A percentile compares a stretch with the other conserved stretches of the same genome.
Evolutionary conservation across 202 grass and related monocot genomes (phyloP).

Genomic region (Setaria viridis): DNA sequence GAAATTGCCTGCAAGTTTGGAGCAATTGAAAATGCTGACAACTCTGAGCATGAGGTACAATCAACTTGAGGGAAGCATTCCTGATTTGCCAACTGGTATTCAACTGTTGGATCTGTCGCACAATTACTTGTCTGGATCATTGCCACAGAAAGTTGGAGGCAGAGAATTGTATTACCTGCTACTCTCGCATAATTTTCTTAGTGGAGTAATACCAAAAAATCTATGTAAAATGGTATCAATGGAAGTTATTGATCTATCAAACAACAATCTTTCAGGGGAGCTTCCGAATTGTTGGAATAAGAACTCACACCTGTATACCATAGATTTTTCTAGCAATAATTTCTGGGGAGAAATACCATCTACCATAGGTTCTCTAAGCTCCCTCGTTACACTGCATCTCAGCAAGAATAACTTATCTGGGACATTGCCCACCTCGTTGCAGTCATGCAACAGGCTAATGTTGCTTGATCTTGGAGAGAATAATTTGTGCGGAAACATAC

Average conservation of each 20-base stretch:
- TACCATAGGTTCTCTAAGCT: slow-evolving; percentile 18
- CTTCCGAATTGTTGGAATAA: slow-evolving; percentile 32
- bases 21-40: background rate
- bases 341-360: slow-evolving; percentile 51
- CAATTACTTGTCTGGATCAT: slow-evolving; percentile 45
- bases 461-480: slow-evolving; percentile 50
- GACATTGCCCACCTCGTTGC: slow-evolving; percentile 35
- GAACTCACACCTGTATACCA: background rate
- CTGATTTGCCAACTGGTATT: slow-evolving; percentile 20
- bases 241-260: slow-evolving; percentile 50
- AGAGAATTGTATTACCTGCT: background rate
- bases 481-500: slow-evolving; percentile 52
- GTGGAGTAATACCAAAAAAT: slow-evolving; percentile 36
- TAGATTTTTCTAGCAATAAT: slow-evolving; percentile 52
- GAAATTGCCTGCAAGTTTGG: slow-evolving; percentile 30
- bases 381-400: slow-evolving; percentile 10
- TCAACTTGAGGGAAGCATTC: slow-evolving; percentile 44
- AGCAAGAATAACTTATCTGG: slow-evolving; percentile 46
- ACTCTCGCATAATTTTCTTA: slow-evolving; percentile 22
- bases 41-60: slow-evolving; percentile 35
- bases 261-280: slow-evolving; percentile 43
- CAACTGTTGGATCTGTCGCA: slow-evolving; percentile 7
- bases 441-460: background rate
- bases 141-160: background rate
- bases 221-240: slow-evolving; percentile 42